phyloP scores from a whole-genome alignment of 2,329 filamentous ascomycete species.

The Rutstroemia sp. region DNA sequence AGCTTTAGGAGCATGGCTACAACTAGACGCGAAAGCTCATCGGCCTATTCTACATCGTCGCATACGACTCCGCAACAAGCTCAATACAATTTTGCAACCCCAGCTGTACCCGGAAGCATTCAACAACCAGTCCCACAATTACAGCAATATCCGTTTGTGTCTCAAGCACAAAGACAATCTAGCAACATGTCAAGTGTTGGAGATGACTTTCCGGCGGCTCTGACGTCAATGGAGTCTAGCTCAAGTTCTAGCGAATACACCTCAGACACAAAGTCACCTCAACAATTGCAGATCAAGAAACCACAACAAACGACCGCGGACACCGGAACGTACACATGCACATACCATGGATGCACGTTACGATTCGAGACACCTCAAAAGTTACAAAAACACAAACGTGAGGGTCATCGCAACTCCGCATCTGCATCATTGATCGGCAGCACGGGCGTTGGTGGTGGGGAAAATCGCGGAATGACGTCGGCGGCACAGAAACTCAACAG shows the following conservation, averaged over 20 bases:
- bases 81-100: constrained; percentile 40
- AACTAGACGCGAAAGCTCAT: constrained; percentile 32
- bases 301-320: constrained; percentile 64
- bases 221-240: constrained; percentile 35
- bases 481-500: constrained; percentile 58
- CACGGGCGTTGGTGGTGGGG: constrained; percentile 18
- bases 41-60: constrained; percentile 27
- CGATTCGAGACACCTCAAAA: constrained; percentile 83
- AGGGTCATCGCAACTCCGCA: constrained; percentile 71
- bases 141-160: constrained; percentile 27
- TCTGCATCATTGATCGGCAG: constrained; percentile 43
- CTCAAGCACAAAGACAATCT: constrained; percentile 20
- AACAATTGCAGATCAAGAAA: constrained; percentile 26
- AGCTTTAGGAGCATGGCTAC: constrained; percentile 37
- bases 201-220: constrained; percentile 27
- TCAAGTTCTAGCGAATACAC: constrained; percentile 30
- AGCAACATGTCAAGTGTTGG: constrained; percentile 23
- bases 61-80: constrained; percentile 25
- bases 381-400: constrained; percentile 91
- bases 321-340: constrained; percentile 89
- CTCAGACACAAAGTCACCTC: constrained; percentile 19
- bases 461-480: constrained; percentile 36
- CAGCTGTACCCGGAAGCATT: constrained; percentile 28
- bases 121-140: constrained; percentile 22
- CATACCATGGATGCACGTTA: constrained; percentile 81